These are phyloP conservation scores for Crithidia brevicula DNA, from an alignment of 208 protist genomes.

Conservation along the genomic window DNA sequence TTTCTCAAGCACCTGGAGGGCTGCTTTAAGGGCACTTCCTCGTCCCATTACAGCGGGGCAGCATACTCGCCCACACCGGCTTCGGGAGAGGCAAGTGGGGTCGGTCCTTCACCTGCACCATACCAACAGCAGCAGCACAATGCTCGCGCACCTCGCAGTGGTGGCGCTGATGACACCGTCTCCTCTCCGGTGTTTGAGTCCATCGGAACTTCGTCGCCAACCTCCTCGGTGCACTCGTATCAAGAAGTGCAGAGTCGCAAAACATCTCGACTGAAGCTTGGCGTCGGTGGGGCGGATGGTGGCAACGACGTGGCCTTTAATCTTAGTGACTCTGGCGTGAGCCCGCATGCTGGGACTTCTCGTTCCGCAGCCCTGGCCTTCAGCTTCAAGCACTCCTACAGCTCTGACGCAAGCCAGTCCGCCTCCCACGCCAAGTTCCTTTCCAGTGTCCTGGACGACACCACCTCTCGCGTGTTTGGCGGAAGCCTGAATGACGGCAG, in stretches of 20 bases:
- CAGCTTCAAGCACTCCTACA: constrained; percentile 8
- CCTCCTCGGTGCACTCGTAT: constrained; percentile 4
- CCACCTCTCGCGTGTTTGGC: not conserved
- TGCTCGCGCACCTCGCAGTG: constrained; percentile 10
- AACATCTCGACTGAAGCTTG: not conserved
- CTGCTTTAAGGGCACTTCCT: constrained; percentile 16
- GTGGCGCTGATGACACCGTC: constrained; percentile 3
- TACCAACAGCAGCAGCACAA: constrained; percentile 1
- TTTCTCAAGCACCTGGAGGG: constrained; percentile 34
- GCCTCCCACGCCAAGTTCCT: not conserved
- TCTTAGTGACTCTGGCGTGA: not conserved
- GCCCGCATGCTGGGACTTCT: constrained; percentile 7
- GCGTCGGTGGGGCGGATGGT: not conserved
- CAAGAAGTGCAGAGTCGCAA: constrained; percentile 2
- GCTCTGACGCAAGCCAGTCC: not conserved
- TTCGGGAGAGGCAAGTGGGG: constrained; percentile 19
- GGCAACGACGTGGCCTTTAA: not conserved
- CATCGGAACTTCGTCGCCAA: not conserved
- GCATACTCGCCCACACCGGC: constrained; percentile 3
- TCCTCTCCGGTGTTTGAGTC: constrained; percentile 14
- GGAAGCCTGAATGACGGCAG: not conserved
- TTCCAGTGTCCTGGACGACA: constrained; percentile 4
- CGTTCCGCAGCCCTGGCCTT: constrained; percentile 8
- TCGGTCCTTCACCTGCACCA: not conserved
- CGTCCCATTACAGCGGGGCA: not conserved